phyloP scores from a whole-genome alignment of 2,329 filamentous ascomycete species.

The Sclerotinia sclerotiorum region DNA sequence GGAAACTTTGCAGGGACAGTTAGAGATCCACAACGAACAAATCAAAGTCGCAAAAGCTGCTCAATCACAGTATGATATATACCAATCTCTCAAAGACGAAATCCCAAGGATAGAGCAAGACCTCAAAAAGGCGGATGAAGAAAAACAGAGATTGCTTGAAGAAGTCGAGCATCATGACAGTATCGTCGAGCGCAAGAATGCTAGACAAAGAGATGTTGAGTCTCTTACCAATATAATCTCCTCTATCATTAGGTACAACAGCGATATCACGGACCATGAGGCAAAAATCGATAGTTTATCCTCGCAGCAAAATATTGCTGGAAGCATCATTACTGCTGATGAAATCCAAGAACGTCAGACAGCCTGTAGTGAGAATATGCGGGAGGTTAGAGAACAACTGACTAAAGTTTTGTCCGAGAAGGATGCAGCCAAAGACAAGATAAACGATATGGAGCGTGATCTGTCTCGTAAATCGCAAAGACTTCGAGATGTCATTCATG shows the following conservation, averaged over 20 bases:
- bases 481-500: slow-evolving; percentile 66
- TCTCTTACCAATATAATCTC: slow-evolving; percentile 72
- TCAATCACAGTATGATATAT: slow-evolving; percentile 70
- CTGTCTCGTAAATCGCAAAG: slow-evolving; percentile 72
- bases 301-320: slow-evolving; percentile 70
- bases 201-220: slow-evolving; percentile 70
- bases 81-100: slow-evolving; percentile 65
- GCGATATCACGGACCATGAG: slow-evolving; percentile 70
- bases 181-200: slow-evolving; percentile 62
- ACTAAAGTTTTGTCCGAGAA: slow-evolving; percentile 66
- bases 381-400: slow-evolving; percentile 61
- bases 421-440: slow-evolving; percentile 66
- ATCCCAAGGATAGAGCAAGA: slow-evolving; percentile 69
- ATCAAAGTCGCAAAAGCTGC: slow-evolving; percentile 62
- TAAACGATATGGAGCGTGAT: slow-evolving; percentile 73
- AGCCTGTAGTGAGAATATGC: slow-evolving; percentile 64
- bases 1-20: slow-evolving; percentile 59
- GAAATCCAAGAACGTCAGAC: slow-evolving; percentile 80
- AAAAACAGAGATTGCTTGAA: slow-evolving; percentile 59
- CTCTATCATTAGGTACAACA: slow-evolving; percentile 70
- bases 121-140: slow-evolving; percentile 58
- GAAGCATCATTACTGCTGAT: slow-evolving; percentile 68
- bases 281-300: slow-evolving; percentile 72
- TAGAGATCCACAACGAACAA: slow-evolving; percentile 52
- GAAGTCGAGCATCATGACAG: slow-evolving; percentile 68